Base-by-base conservation (phyloP, 2,329 filamentous ascomycete genomes). In the Ascochyta clinopodiicola region DNA sequence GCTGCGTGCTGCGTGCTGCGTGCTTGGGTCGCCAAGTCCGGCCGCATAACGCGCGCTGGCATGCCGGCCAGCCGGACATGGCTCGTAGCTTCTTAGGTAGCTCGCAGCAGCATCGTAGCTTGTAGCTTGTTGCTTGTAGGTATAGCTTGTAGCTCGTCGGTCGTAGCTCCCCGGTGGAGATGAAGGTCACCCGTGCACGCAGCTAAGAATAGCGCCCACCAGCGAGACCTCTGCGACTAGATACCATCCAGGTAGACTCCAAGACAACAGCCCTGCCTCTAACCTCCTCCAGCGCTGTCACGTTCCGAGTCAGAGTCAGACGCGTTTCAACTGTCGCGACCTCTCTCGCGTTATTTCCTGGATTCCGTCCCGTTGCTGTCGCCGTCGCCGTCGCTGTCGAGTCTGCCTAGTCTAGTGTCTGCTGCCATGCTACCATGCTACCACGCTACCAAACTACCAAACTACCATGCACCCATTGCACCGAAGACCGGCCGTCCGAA, bases 401-500 rank as follows among this genome's bases (percentile, higher is more conserved):
- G 37, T 43, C 42, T 49, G 38, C 56, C 50, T 57, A 38, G 42
- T 38, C 21, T 25, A 31, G 29, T 31, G 29, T 10, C 29, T 31
- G 12, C 29, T 31, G 7, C 25, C 17, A 17, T 17, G 17, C 17
- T 17, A 17, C 17, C 17, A 17, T 17, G 17, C 17, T 17, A 17
- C 17, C 17, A 17, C 17, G 17, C 17, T 17, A 17, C 17, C 17
- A 17, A 17, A 17, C 17, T 17, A 17, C 17, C 17, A 17, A 17
- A 17, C 38, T 42, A 19, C 27, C 32, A 46, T 52, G 46, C 43
- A 56, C 32, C 40, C 46, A 43, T 50, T 45, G 9, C 37, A 53
- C 60, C 60, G 56, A 61, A 40, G 50, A 57, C 55, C 51, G 52
- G 51, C 57, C 60, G 51, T 48, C 45, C 48, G 22, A 40, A 24